These are phyloP conservation scores for Pulveroboletus sp. DNA, from an alignment of 768 basidiomycete genomes.

Conservation along the genomic window DNA sequence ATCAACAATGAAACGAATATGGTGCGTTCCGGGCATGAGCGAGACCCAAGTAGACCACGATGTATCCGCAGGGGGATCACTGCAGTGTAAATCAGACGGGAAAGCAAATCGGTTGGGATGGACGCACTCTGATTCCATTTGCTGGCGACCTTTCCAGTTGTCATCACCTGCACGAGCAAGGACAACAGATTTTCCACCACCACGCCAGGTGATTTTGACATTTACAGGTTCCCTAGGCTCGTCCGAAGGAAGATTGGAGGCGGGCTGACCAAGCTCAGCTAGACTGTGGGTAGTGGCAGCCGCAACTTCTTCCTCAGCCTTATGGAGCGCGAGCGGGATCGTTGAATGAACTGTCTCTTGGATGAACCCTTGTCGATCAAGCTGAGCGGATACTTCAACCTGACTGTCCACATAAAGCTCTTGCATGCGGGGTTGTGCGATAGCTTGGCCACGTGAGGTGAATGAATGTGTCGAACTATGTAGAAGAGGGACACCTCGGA, in stretches of 20 bases:
- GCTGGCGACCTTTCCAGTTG: constrained; percentile 66
- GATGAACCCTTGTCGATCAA: constrained; percentile 38
- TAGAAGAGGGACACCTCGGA: constrained; percentile 33
- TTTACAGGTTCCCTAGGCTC: constrained; percentile 30
- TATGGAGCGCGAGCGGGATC: constrained; percentile 51
- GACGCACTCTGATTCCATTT: constrained; percentile 62
- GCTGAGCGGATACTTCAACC: constrained; percentile 26
- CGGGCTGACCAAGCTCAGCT: constrained; percentile 19
- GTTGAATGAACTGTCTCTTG: constrained; percentile 59
- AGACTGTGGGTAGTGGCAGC: constrained; percentile 9
- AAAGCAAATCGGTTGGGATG: constrained; percentile 4
- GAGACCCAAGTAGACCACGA: constrained; percentile 39
- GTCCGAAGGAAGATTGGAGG: constrained; percentile 20
- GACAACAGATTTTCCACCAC: constrained; percentile 57
- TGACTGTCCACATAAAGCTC: constrained; percentile 40
- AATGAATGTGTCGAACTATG: constrained; percentile 45
- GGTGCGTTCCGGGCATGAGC: constrained; percentile 86
- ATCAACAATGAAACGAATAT: constrained; percentile 93
- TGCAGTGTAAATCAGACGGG: constrained; percentile 18
- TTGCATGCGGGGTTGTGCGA: constrained; percentile 40
- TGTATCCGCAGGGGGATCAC: constrained; percentile 31
- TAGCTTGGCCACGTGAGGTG: constrained; percentile 30
- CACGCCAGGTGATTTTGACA: constrained; percentile 61
- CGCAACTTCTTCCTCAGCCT: constrained; percentile 29
- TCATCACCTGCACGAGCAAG: constrained; percentile 71